phyloP scores from a whole-genome alignment of 2,329 filamentous ascomycete species.

The Penicillium sclerotigenum region DNA sequence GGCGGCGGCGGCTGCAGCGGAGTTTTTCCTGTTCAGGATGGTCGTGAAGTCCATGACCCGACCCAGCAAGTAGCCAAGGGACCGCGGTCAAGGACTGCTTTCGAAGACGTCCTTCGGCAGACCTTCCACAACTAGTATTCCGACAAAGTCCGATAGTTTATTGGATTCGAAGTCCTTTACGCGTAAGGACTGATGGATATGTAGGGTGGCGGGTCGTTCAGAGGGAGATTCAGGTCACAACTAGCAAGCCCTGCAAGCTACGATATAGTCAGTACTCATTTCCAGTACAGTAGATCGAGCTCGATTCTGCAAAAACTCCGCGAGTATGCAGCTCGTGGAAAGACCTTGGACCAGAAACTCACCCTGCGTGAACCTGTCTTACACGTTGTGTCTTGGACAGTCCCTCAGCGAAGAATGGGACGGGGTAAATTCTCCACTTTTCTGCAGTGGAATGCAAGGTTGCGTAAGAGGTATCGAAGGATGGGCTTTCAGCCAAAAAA shows the following conservation, averaged over 20 bases:
- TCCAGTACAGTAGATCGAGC: not conserved
- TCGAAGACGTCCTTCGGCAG: slow-evolving; percentile 19
- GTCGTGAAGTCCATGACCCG: slow-evolving; percentile 53
- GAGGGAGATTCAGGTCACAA: not conserved
- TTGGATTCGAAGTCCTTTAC: slow-evolving; percentile 7
- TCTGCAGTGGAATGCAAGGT: slow-evolving; percentile 18
- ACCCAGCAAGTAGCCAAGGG: slow-evolving; percentile 32
- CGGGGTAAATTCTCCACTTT: slow-evolving; percentile 10
- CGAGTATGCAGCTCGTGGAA: not conserved
- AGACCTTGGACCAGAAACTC: slow-evolving; percentile 1
- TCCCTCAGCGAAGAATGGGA: slow-evolving; percentile 5
- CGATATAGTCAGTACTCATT: not conserved
- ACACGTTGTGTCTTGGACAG: slow-evolving; percentile 5
- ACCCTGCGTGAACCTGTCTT: slow-evolving; percentile 9
- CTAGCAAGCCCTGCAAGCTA: not conserved
- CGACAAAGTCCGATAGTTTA: not conserved
- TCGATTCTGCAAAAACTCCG: not conserved
- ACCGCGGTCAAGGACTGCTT: slow-evolving; percentile 33
- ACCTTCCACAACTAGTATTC: not conserved
- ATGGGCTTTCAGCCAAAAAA: not conserved
- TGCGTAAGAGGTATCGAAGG: slow-evolving; percentile 6
- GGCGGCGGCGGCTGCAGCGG: slow-evolving; percentile 43
- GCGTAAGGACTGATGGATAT: not conserved
- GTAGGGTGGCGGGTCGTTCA: not conserved
- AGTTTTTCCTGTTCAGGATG: slow-evolving; percentile 51